Evolutionary conservation across 768 basidiomycete genomes (phyloP).

Genomic region (Infundibulicybe gibba): DNA sequence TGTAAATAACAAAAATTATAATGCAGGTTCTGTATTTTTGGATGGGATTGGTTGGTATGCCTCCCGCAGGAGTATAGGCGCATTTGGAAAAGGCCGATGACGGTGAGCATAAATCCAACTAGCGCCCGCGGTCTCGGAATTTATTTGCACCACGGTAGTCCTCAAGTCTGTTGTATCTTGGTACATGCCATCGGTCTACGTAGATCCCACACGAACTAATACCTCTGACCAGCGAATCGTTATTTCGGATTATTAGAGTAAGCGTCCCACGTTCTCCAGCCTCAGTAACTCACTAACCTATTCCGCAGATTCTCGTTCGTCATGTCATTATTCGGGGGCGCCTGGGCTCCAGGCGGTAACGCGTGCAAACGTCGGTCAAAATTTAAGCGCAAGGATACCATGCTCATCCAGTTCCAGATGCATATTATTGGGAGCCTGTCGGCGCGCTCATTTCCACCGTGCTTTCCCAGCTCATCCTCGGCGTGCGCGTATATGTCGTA

Average conservation of each 20-base stretch:
- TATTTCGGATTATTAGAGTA: no score
- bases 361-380: constrained; percentile 4
- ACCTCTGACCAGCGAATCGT: no score
- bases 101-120: constrained; percentile 3
- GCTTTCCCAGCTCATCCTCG: constrained; percentile 15
- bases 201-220: no score
- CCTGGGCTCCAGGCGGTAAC: constrained; percentile 7
- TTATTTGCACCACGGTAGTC: no score
- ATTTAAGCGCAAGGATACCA: neutral
- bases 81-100: constrained; percentile 14
- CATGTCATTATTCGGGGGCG: constrained; percentile 6
- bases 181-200: no score
- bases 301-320: neutral
- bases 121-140: no score
- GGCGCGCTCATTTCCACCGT: constrained; percentile 14
- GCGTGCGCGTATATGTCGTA: constrained; percentile 16
- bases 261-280: no score
- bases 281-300: neutral
- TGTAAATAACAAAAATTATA: constrained; percentile 1
- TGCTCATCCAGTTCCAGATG: no score
- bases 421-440: constrained; percentile 12
- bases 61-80: constrained; percentile 12
- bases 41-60: constrained; percentile 14
- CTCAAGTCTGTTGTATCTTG: no score
- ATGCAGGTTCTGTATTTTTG: constrained; percentile 16